Conservation (phyloP, 208 protist genomes). For the Lotmaria passim region DNA sequence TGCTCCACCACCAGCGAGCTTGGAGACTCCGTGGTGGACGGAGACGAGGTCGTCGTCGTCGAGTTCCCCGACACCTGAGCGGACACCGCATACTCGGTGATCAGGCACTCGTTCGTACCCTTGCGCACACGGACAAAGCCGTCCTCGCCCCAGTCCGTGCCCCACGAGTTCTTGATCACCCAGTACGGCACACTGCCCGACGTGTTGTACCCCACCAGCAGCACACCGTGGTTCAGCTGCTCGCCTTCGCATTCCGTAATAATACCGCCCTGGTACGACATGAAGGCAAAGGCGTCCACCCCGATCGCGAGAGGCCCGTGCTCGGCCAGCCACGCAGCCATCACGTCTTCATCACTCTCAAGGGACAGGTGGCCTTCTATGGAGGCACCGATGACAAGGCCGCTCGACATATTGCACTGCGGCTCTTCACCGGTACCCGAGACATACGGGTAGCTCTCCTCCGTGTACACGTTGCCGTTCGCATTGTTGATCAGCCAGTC, state of each 20-base stretch:
- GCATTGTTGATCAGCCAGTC: slow-evolving; percentile 68
- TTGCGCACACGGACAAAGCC: slow-evolving; percentile 77
- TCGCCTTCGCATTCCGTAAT: slow-evolving; percentile 52
- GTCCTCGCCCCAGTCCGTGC: slow-evolving; percentile 64
- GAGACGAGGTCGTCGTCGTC: neutral
- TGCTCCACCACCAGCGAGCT: slow-evolving; percentile 13
- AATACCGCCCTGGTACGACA: slow-evolving; percentile 64
- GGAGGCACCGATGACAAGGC: slow-evolving; percentile 52
- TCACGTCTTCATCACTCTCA: slow-evolving; percentile 58
- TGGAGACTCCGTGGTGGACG: slow-evolving; percentile 5
- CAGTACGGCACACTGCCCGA: slow-evolving; percentile 64
- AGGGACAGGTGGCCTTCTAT: slow-evolving; percentile 66
- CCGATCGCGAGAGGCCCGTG: slow-evolving; percentile 85
- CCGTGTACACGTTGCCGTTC: slow-evolving; percentile 69
- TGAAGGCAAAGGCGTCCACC: slow-evolving; percentile 78
- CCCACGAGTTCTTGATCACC: slow-evolving; percentile 92
- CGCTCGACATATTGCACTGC: slow-evolving; percentile 44
- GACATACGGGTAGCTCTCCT: slow-evolving; percentile 83
- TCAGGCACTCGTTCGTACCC: slow-evolving; percentile 56
- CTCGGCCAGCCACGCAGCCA: slow-evolving; percentile 63
- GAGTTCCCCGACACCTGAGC: slow-evolving; percentile 11
- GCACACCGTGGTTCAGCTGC: slow-evolving; percentile 75
- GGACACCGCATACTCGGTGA: slow-evolving; percentile 39
- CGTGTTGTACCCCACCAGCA: slow-evolving; percentile 80
- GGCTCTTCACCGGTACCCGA: slow-evolving; percentile 39